These are phyloP conservation scores for Talaromyces sp. DNA, from an alignment of 2,329 filamentous ascomycete species.

Conservation along the genomic window DNA sequence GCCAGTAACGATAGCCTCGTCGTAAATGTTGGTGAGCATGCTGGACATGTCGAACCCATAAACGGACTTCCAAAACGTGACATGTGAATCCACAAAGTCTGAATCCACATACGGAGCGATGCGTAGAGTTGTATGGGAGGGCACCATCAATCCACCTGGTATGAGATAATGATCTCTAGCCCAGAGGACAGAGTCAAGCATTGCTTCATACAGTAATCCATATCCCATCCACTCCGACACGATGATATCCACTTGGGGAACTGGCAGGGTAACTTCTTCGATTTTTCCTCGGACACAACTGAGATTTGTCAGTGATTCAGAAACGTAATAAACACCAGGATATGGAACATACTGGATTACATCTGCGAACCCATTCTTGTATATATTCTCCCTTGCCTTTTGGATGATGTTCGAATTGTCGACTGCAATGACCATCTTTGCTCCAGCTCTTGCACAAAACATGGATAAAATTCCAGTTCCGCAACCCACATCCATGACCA, in stretches of 20 bases:
- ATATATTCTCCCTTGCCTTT: constrained; percentile 79
- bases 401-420: constrained; percentile 88
- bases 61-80: constrained; percentile 83
- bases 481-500: constrained; percentile 80
- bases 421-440: constrained; percentile 79
- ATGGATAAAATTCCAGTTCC: constrained; percentile 79
- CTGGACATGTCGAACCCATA: constrained; percentile 93
- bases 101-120: constrained; percentile 74
- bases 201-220: constrained; percentile 85
- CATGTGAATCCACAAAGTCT: constrained; percentile 70
- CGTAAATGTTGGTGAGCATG: constrained; percentile 77
- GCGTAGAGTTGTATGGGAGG: constrained; percentile 77
- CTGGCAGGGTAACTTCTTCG: constrained; percentile 75
- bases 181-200: constrained; percentile 87
- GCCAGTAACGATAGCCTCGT: constrained; percentile 73
- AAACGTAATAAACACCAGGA: neutral
- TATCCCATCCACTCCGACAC: constrained; percentile 99
- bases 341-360: constrained; percentile 55
- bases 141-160: constrained; percentile 75
- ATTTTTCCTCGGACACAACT: constrained; percentile 75
- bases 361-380: constrained; percentile 68
- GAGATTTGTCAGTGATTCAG: constrained; percentile 3
- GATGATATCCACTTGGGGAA: constrained; percentile 83
- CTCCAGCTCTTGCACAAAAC: constrained; percentile 89
- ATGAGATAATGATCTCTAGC: constrained; percentile 82